Percentiles rank a stretch among this genome's conserved stretches.
These are phyloP conservation scores for Fomitopsis betulina DNA, from an alignment of 1,284 basidiomycete species.

Conservation along the genomic window DNA sequence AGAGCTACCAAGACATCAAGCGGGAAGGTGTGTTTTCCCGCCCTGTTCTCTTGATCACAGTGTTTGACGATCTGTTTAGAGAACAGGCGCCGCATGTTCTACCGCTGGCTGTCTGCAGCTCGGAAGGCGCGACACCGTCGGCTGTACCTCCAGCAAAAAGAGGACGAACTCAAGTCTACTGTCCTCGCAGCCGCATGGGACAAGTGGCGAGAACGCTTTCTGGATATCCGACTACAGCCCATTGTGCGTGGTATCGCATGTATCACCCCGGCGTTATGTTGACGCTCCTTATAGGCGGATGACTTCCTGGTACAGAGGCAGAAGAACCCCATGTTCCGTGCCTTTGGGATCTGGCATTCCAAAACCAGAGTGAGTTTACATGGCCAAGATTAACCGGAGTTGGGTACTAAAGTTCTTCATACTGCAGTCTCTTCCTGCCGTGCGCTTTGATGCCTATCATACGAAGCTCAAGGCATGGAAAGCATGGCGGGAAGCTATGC, in stretches of 20 bases:
- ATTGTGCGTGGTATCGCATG: conserved; percentile 40
- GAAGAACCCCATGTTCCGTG: conserved; percentile 54
- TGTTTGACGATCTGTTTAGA: conserved; percentile 38
- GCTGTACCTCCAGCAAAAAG: conserved; percentile 50
- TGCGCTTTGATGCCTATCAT: conserved; percentile 62
- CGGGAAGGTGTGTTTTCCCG: conserved; percentile 50
- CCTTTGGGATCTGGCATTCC: conserved; percentile 69
- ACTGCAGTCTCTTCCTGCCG: conserved; percentile 65
- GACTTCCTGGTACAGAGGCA: conserved; percentile 53
- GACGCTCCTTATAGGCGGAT: conserved; percentile 45
- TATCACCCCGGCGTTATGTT: neutral
- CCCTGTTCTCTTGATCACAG: neutral
- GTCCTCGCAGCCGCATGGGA: conserved; percentile 60
- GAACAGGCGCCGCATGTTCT: conserved; percentile 60
- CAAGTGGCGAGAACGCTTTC: conserved; percentile 68
- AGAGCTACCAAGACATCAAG: conserved; percentile 75
- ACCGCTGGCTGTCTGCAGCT: conserved; percentile 61
- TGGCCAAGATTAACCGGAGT: no score
- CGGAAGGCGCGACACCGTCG: conserved; percentile 56
- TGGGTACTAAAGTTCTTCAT: no score
- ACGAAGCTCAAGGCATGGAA: conserved; percentile 58
- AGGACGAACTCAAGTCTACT: conserved; percentile 53
- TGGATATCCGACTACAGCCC: conserved; percentile 56
- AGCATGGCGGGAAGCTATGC: conserved; percentile 65
- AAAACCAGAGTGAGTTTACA: conserved; percentile 55